Evolutionary conservation across 2,329 filamentous ascomycete genomes (phyloP), one percentile per base, ranked within the genome.

Genomic region (Passalora sequoiae): DNA sequence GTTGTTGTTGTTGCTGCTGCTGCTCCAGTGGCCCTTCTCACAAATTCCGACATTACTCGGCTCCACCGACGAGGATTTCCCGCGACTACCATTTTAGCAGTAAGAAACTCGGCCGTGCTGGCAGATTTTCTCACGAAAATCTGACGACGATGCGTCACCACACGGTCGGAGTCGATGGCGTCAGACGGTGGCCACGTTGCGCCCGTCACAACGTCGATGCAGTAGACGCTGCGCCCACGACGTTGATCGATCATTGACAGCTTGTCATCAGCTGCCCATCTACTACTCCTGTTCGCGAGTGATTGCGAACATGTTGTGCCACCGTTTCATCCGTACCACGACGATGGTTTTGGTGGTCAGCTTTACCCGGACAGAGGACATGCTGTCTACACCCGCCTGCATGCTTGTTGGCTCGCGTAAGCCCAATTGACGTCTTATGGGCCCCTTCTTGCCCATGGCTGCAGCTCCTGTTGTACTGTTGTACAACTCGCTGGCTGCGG

Each of bases 261-360:
- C 46, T 46, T 49, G 44, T 49, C 46, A 45, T 47, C 27, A 40
- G 38, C 33, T 44, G 38, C 40, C 46, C 33, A 32, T 35, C 44
- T 28, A 10, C 22, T 17, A 17, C 20, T 16, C 17, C 31, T 12
- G 15, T 13, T 24, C n/a, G n/a, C n/a, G n/a, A n/a, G n/a, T n/a
- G n/a, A n/a, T n/a, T n/a, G n/a, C n/a, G n/a, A n/a, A n/a, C 31
- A 22, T 30, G 42, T 29, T 20, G 42, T 44, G 29, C 42, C 12
- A 44, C 42, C 8, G 42, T 44, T 44, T 44, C 42, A 44, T 40
- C 28, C 32, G 15, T 13, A 32, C 25, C n/a, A n/a, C n/a, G n/a
- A 38, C 40, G 36, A 41, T 36, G 22, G 24, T 20, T 6, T 35
- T 24, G 15, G 22, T 35, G 39, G 13, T 43, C 31, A 37, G 31